Base-by-base conservation (phyloP, 108 stramenopile genomes). In the Skeletonema tropicum region DNA sequence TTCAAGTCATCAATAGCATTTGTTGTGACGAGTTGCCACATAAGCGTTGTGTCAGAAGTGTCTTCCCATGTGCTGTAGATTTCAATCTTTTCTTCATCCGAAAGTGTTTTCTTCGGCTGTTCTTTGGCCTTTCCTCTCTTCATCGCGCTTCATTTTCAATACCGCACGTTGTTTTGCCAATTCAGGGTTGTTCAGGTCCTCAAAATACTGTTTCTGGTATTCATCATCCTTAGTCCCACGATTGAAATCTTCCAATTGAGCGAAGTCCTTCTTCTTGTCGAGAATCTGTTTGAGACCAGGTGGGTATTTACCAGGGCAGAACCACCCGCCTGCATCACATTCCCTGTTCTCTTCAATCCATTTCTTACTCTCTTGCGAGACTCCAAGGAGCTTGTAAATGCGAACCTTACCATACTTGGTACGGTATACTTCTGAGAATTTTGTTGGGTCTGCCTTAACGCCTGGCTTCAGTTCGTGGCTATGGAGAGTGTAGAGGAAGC, bases 401-500 rank as follows among this genome's bases (percentile, higher is more conserved):
- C 98, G 95, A n/a, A 98, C 98, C 66, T 97, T 96, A 64, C 97
- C 97, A 87, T 97, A 97, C 71, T 97, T 97, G 69, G 90, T 96
- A 59, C 93, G 84, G 89, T 88, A 98, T 0, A 96, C 97, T 82
- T 95, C 93, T 74, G 89, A 60, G 74, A 97, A 94, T 62, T 83
- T 86, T 14, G 77, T 71, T 15, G 84, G 81, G 71, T 93, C 89
- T 2, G 86, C 98, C 57, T 74, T 61, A 23, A 97, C 95, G 25
- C 88, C 95, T 10, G 89, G 88, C 72, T 84, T 87, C 45, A 90
- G 71, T 70, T 86, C 68, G 82, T 95, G 82, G 57, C 92, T 89
- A 74, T 94, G 95, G 48, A 98, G 92, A 71, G 93, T 94, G 82
- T 96, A 98, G 19, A 98, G 80, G 48, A 99, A 83, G 73, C 90